Conservation (phyloP, 225 moss, liverwort and hornwort species). For the Straminergon stramineum region DNA sequence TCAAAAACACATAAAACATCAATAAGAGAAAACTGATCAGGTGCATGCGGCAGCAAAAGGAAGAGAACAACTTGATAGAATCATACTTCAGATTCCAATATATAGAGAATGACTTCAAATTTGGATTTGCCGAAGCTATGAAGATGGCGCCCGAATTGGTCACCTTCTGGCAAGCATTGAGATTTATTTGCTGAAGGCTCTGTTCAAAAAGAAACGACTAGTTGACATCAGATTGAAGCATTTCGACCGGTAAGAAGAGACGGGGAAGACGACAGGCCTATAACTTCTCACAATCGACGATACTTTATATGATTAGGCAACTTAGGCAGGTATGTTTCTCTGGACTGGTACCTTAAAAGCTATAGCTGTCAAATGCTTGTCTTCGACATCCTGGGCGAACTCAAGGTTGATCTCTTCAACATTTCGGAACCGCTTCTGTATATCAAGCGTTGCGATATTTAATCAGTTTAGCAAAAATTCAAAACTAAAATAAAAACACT, state of each 20-base stretch:
- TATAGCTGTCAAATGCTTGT: conserved; percentile 61
- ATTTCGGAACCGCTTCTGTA: conserved; percentile 53
- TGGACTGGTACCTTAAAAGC: conserved; percentile 49
- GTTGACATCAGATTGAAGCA: conserved; percentile 1
- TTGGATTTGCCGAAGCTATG: conserved; percentile 66
- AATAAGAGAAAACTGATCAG: not conserved
- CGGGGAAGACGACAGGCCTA: not conserved
- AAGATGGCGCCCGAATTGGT: conserved; percentile 60
- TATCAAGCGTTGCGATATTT: not conserved
- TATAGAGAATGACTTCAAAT: conserved; percentile 70
- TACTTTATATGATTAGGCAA: not conserved
- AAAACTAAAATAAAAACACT: not conserved
- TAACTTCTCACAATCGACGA: not conserved
- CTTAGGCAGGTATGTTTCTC: not conserved
- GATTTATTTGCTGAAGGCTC: conserved; percentile 68
- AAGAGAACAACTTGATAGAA: not conserved
- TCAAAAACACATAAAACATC: not conserved
- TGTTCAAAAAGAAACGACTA: conserved; percentile 15
- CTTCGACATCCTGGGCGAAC: conserved; percentile 84
- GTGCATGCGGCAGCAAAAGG: not conserved
- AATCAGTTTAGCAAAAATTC: not conserved
- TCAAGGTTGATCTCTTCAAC: conserved; percentile 95
- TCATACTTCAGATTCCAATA: conserved; percentile 96
- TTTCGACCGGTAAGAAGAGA: not conserved
- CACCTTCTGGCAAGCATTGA: conserved; percentile 94